Evolutionary conservation across 2,329 filamentous ascomycete species (phyloP).

Genomic region (Neopestalotiopsis sp.): DNA sequence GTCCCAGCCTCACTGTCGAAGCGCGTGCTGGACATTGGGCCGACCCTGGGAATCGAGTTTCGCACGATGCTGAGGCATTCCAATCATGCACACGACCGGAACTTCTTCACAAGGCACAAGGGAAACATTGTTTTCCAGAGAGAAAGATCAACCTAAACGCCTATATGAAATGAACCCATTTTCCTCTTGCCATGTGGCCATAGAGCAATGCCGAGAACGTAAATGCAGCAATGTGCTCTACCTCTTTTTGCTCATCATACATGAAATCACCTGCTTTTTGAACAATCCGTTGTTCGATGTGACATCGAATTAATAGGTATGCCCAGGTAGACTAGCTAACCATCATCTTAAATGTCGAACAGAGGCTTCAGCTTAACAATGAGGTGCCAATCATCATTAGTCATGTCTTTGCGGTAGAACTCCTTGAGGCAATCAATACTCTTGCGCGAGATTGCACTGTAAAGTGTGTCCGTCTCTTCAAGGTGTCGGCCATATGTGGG

Average conservation of each 20-base stretch:
- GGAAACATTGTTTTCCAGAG: background rate
- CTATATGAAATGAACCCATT: background rate
- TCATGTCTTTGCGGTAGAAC: slow-evolving; percentile 72
- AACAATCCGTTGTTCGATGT: background rate
- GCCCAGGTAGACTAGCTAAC: background rate
- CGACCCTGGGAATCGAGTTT: too few relatives aligned
- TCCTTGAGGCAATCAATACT: slow-evolving; percentile 97
- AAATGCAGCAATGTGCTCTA: background rate
- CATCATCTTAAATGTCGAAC: slow-evolving; percentile 72
- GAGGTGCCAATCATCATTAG: slow-evolving; percentile 87
- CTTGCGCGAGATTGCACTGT: slow-evolving; percentile 83
- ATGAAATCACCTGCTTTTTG: background rate
- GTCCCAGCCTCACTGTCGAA: too few relatives aligned
- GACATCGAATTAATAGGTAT: background rate
- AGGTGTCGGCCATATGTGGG: slow-evolving; percentile 94
- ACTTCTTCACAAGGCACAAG: background rate
- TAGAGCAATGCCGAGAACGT: background rate
- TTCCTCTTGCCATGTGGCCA: background rate
- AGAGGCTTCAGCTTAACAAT: slow-evolving; percentile 95
- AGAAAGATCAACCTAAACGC: background rate
- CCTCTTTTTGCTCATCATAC: slow-evolving; percentile 1
- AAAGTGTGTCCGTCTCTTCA: slow-evolving; percentile 87
- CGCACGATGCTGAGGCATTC: too few relatives aligned
- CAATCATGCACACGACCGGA: background rate
- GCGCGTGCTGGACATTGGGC: too few relatives aligned